Percentiles rank a stretch among this genome's conserved stretches.
These are phyloP conservation scores for Neurospora sp. DNA, from an alignment of 495 filamentous ascomycete genomes.

Conservation along the genomic window DNA sequence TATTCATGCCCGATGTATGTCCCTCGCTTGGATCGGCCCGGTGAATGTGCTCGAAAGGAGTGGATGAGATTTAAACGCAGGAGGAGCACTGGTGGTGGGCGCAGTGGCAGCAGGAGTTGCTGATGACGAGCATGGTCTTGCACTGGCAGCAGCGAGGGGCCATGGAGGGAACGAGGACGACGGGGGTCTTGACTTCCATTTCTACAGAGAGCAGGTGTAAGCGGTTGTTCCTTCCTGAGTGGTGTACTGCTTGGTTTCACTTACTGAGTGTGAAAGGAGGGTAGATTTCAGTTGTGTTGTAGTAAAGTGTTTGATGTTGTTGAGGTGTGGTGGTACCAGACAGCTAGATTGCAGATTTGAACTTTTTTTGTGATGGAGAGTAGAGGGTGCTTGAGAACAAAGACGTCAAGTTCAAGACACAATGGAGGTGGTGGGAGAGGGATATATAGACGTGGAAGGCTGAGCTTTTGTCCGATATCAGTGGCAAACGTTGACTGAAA, in stretches of 20 bases:
- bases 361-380: background rate
- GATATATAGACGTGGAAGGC: background rate
- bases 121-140: constrained; percentile 39
- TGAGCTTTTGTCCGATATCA: background rate
- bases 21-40: background rate
- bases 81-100: constrained; percentile 32
- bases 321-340: background rate
- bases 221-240: background rate
- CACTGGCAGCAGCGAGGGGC: constrained; percentile 37
- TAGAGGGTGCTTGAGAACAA: background rate
- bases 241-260: background rate
- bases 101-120: constrained; percentile 33
- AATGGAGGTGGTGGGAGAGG: background rate
- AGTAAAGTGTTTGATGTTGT: background rate
- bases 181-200: background rate
- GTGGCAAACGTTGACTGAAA: background rate
- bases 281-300: background rate
- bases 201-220: background rate
- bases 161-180: background rate
- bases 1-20: background rate
- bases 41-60: background rate
- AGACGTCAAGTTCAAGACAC: background rate
- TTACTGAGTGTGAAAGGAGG: background rate
- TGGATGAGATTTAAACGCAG: constrained; percentile 23
- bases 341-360: background rate